Base-by-base conservation (phyloP, 805 yeast species). In the Yarrowia sp. region DNA sequence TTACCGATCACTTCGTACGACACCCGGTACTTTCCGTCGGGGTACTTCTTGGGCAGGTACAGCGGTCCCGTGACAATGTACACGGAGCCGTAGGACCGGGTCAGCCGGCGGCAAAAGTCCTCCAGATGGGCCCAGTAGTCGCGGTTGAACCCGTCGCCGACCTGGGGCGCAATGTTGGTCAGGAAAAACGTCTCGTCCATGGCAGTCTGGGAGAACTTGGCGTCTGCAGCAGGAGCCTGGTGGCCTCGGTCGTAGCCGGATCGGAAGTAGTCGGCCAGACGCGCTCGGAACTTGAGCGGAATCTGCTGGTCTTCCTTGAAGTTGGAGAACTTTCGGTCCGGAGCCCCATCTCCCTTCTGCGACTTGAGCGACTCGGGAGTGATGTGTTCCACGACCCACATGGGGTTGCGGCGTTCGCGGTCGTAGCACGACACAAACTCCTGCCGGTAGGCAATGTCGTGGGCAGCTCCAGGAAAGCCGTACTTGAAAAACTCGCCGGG, bases 41-140 rank as follows among this genome's bases (percentile, higher is more conserved):
- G 87, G 70, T 86, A 85, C 69, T 81, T 81, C 71, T 87, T 88
- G 8, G 99, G 99, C 67, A 95, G 82, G 76, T 88, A 95, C 66
- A 95, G 80, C 0, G 99, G 98, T 1, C 99, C 99, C 0, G 98
- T 95, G 75, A 95, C 88, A 43, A 95, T 83, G 71, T 98, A 82
- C 13, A 95, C 97, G 58, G 87, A 83, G 60, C 84, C 84, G 77
- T 90, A 95, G 65, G 82, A 81, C n/a, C 79, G 73, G 6, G 97
- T 90, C 70, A 94, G 82, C 67, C 91, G 83, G 70, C 99, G 83
- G 55, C 88, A 86, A 76, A 95, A 95, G 74, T 90, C 90, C 78
- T 95, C 99, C 69, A 95, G 86, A 76, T 92, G 97, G 0, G 98
- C 96, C 99, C 99, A 95, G 76, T 95, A 90, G 76, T 95, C 98